Evolutionary conservation across 106 monocot genomes (phyloP).

Genomic region (Triglochin maritima): DNA sequence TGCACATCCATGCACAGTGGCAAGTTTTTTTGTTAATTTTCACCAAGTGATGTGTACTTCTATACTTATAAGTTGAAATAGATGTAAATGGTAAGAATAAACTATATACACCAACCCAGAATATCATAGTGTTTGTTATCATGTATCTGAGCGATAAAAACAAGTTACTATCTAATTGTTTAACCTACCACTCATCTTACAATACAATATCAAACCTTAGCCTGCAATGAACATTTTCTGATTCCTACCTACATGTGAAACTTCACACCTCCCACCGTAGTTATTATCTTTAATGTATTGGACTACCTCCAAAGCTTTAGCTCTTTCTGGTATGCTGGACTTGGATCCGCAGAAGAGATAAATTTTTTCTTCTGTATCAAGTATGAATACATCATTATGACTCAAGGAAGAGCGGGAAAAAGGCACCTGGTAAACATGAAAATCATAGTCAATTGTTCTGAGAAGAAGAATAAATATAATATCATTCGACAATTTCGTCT

Average conservation of each 20-base stretch:
- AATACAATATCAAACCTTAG: too few relatives aligned
- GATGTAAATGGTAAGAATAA: too few relatives aligned
- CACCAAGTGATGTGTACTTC: too few relatives aligned
- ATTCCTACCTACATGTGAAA: conserved; percentile 14
- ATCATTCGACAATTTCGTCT: neutral
- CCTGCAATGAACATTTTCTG: too few relatives aligned
- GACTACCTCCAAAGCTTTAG: conserved; percentile 23
- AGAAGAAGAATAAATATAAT: neutral
- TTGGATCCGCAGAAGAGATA: conserved; percentile 17
- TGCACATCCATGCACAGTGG: too few relatives aligned
- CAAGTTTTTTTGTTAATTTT: too few relatives aligned
- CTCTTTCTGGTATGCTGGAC: conserved; percentile 17
- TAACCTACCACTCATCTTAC: too few relatives aligned
- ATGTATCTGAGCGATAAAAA: too few relatives aligned
- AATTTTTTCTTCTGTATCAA: conserved; percentile 16
- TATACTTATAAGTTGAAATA: too few relatives aligned
- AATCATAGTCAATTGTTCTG: neutral
- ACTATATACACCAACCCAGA: too few relatives aligned
- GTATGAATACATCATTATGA: conserved; percentile 18
- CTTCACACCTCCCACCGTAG: conserved; percentile 12
- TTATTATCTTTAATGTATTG: conserved; percentile 12
- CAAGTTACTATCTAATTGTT: too few relatives aligned
- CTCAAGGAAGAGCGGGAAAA: conserved; percentile 23
- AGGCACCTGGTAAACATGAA: conserved; percentile 11
- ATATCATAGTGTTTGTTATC: too few relatives aligned